phyloP scores from a whole-genome alignment of 768 basidiomycete species.

The Termitomyces sp. region DNA sequence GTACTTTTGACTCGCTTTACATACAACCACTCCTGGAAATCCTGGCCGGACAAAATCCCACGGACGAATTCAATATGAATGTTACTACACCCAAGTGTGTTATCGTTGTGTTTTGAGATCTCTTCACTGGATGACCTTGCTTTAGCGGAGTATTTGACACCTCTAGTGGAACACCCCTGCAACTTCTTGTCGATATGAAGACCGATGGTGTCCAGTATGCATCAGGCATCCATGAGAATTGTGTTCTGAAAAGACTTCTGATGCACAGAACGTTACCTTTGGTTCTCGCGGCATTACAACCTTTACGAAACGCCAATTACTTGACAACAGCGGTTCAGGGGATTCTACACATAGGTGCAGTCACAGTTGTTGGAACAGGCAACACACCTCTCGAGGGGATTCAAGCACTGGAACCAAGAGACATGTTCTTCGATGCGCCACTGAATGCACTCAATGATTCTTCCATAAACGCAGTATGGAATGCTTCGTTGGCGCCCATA shows the following conservation, averaged over 20 bases:
- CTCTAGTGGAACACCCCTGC: conserved; percentile 31
- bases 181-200: conserved; percentile 49
- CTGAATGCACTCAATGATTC: conserved; percentile 31
- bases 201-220: conserved; percentile 42
- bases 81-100: conserved; percentile 36
- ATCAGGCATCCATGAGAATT: neutral
- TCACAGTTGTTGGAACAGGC: conserved; percentile 46
- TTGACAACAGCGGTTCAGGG: conserved; percentile 41
- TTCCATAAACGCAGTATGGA: conserved; percentile 30
- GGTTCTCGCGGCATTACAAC: conserved; percentile 38
- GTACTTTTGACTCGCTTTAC: conserved; percentile 44
- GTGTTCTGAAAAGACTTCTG: neutral
- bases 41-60: conserved; percentile 35
- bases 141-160: conserved; percentile 48
- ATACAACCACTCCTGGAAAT: conserved; percentile 39
- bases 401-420: conserved; percentile 37
- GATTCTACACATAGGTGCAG: conserved; percentile 25
- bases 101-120: neutral
- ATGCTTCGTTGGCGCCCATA: conserved; percentile 37
- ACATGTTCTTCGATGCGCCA: conserved; percentile 50
- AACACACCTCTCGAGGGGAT: conserved; percentile 45
- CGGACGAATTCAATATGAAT: conserved; percentile 33
- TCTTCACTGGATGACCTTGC: neutral
- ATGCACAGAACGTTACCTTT: conserved; percentile 32
- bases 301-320: conserved; percentile 37